These are phyloP conservation scores for Inga leiocalycina DNA, from an alignment of 306 rosid species.

Conservation along the genomic window DNA sequence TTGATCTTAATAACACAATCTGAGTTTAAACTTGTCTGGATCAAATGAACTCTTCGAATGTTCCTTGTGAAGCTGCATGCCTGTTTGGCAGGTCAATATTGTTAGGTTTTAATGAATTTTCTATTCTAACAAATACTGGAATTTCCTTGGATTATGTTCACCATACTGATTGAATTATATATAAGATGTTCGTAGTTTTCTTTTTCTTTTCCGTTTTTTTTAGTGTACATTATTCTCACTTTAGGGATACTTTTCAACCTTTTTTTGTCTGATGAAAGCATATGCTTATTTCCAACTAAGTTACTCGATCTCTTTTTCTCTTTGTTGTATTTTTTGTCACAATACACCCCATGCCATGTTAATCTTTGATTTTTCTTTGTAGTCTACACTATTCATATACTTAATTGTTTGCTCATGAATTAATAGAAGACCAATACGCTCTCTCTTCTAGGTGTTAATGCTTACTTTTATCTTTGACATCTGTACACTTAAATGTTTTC, in stretches of 20 bases:
- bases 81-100: slow-evolving; percentile 1
- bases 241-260: neutral
- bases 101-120: neutral
- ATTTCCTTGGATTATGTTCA: neutral
- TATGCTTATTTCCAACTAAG: neutral
- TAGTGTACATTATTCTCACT: neutral
- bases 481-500: slow-evolving; percentile 6
- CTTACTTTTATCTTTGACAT: neutral
- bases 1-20: neutral
- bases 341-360: neutral
- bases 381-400: neutral
- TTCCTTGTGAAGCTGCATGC: neutral
- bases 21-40: neutral
- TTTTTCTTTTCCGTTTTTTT: neutral
- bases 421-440: neutral
- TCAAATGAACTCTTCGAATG: neutral
- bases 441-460: neutral
- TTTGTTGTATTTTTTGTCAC: neutral
- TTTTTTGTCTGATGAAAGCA: neutral
- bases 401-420: neutral
- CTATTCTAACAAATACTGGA: neutral
- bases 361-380: neutral
- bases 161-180: neutral
- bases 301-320: neutral
- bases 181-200: neutral